These are phyloP conservation scores for Dothideomycetes sp. DNA, from an alignment of 2,329 filamentous ascomycete species.

Conservation along the genomic window DNA sequence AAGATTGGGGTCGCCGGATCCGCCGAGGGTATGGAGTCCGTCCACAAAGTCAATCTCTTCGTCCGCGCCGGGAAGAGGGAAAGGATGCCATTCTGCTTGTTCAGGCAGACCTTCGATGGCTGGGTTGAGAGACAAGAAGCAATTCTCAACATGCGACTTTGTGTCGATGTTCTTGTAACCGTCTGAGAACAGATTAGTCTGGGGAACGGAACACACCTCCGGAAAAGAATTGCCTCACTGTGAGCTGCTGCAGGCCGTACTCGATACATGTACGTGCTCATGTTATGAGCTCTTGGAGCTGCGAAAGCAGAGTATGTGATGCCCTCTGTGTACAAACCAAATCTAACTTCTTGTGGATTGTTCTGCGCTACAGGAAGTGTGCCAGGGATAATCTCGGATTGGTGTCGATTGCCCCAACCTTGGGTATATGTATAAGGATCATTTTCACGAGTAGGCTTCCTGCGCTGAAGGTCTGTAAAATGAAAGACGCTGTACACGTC, in stretches of 20 bases:
- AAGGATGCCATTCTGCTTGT: slow-evolving; percentile 38
- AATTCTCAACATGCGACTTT: slow-evolving; percentile 24
- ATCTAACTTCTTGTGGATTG: slow-evolving; percentile 30
- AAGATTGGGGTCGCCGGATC: slow-evolving; percentile 40
- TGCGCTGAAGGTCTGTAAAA: slow-evolving; percentile 26
- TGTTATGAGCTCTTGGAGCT: slow-evolving; percentile 30
- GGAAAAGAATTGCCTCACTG: slow-evolving; percentile 21
- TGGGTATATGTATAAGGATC: slow-evolving; percentile 27
- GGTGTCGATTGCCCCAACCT: slow-evolving; percentile 28
- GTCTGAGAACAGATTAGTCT: slow-evolving; percentile 4
- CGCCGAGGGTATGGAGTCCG: slow-evolving; percentile 39
- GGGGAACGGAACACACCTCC: background rate
- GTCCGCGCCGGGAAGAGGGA: slow-evolving; percentile 24
- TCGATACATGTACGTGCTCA: slow-evolving; percentile 35
- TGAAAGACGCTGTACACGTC: slow-evolving; percentile 27
- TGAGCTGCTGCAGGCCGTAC: slow-evolving; percentile 33
- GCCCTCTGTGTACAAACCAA: slow-evolving; percentile 35
- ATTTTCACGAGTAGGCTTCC: slow-evolving; percentile 26
- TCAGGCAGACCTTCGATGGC: slow-evolving; percentile 38
- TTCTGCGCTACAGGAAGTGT: slow-evolving; percentile 32
- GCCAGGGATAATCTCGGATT: slow-evolving; percentile 31
- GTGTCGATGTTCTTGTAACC: slow-evolving; percentile 11
- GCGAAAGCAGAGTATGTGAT: slow-evolving; percentile 35
- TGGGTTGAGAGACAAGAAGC: slow-evolving; percentile 37
- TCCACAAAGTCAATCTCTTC: slow-evolving; percentile 35